Conservation (phyloP, 2,329 filamentous ascomycete genomes). For the Phoma sp. region DNA sequence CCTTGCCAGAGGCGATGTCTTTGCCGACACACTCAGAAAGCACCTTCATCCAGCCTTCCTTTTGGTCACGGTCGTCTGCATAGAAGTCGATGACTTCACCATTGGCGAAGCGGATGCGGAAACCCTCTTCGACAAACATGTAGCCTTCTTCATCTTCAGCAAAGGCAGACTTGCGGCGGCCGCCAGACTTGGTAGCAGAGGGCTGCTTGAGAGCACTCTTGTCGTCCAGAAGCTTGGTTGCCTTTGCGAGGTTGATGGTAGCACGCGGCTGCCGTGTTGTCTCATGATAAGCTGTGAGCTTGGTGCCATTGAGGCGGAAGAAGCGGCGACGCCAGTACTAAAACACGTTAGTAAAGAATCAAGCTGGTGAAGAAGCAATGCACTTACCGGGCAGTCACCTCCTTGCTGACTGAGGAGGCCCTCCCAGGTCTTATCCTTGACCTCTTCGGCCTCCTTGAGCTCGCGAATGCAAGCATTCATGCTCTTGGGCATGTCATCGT, state of each 20-base stretch:
- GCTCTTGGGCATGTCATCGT: slow-evolving; percentile 99
- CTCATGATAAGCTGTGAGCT: slow-evolving; percentile 95
- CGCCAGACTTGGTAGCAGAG: slow-evolving; percentile 75
- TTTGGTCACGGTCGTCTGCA: slow-evolving; percentile 84
- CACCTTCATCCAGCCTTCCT: slow-evolving; percentile 93
- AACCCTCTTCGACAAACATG: slow-evolving; percentile 99
- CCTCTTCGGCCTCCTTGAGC: slow-evolving; percentile 86
- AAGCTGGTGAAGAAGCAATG: too few relatives aligned
- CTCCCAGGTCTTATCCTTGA: slow-evolving; percentile 80
- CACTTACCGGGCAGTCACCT: slow-evolving; percentile 91
- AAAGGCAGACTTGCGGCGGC: slow-evolving; percentile 90
- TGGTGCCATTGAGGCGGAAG: slow-evolving; percentile 91
- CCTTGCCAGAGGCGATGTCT: slow-evolving; percentile 58
- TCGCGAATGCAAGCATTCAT: slow-evolving; percentile 97
- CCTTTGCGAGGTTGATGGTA: slow-evolving; percentile 95
- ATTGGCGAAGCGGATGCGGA: slow-evolving; percentile 98
- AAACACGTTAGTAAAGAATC: slow-evolving; percentile 18
- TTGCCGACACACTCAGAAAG: slow-evolving; percentile 75
- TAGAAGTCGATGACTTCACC: slow-evolving; percentile 99
- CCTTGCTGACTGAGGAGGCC: slow-evolving; percentile 94
- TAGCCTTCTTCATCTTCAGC: slow-evolving; percentile 98
- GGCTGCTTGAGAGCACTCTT: slow-evolving; percentile 82
- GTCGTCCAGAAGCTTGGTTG: slow-evolving; percentile 92
- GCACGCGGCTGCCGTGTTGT: slow-evolving; percentile 92
- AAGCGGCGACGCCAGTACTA: slow-evolving; percentile 98